Base-by-base conservation (phyloP, 768 basidiomycete genomes). In the Pulveroboletus frians region DNA sequence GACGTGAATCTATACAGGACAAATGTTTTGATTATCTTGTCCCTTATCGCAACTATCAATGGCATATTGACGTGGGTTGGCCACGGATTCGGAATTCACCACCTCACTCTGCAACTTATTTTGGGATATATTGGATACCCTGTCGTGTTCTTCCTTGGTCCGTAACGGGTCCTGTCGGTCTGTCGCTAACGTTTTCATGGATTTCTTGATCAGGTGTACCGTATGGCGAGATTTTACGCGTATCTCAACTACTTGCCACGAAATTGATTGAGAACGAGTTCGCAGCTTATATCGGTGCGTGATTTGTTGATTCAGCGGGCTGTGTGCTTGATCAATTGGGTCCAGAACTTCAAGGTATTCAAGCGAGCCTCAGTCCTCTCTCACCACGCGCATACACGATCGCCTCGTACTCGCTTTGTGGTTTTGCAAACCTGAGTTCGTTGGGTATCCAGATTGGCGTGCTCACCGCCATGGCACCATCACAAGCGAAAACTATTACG, bases 181-280 rank as follows among this genome's bases (percentile, higher is more conserved):
- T 17, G 37, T 29, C 2, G n/a, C 15, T 37, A 39, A 37, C 14
- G 10, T 39, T 41, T 50, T 57, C 39, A 54, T 27, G 29, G 27
- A 47, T 38, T 13, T 34, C n/a, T 11, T 20, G 0, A 26, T 20
- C 27, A 61, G 84, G 89, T 52, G 88, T 91, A 6, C 90, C 90
- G 1, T 81, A 81, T 32, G 53, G 59, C n/a, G 92, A 94, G 69
- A 90, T 95, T 56, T 73, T 93, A 40, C 76, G 73, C 30, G 89
- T 95, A 31, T 77, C 90, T 20, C 80, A 83, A 57, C 76, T 93
- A 15, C 81, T 95, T 53, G 91, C 86, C 15, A 87, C 84, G 27
- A 95, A 95, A 69, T 76, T 95, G 52, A 75, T 93, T 42, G 90
- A 85, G 49, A 92, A 90, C 62, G 90, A 93, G 65, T 92, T 92